Base-by-base conservation (phyloP, 768 basidiomycete genomes). In the Fomitopsis pulvina region DNA sequence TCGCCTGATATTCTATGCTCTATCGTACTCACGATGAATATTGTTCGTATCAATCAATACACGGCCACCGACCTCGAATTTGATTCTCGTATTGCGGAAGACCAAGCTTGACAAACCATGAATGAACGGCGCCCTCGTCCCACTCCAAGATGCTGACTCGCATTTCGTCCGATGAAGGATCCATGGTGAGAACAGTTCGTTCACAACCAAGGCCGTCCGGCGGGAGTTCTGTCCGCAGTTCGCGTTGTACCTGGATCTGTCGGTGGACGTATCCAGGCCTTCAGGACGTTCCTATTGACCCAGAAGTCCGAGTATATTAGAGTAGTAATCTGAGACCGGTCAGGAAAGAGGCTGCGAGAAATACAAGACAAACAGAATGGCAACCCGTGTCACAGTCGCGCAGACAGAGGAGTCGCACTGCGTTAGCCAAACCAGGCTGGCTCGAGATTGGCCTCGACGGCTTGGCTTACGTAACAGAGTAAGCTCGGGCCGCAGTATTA, bases 1-100 rank as follows among this genome's bases (percentile, higher is more conserved):
- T 97, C 93, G 48, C 96, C 96, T 16, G 86, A 85, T 56, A 99
- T 90, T 54, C 81, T 86, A 66, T 99, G 88, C 63, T 93, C 95
- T 95, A 62, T 37, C 29, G 46, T 9, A 38, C 14, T 39, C 41
- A 41, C 43, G n/a, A 48, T 22, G 25, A 34, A 29, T n/a, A 34
- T 44, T 48, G 48, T 14, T 25, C 47, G 34, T 32, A 38, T 29
- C 48, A 53, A 49, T 47, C 57, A 52, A 57, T 54, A 47, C 45
- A 28, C 47, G 49, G 50, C 67, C 71, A 59, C 59, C 49, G 53
- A 90, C 92, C 89, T 75, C 78, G 77, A 59, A 97, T 79, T 68
- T 88, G 81, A 34, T 68, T 68, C 65, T 92, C 85, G 64, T 96
- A 96, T 62, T 93, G 89, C 1, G 85, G 78, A 65, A 84, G 87